These are phyloP conservation scores for Murraya koenigii DNA, from an alignment of 345 rosid genomes.

Conservation along the genomic window DNA sequence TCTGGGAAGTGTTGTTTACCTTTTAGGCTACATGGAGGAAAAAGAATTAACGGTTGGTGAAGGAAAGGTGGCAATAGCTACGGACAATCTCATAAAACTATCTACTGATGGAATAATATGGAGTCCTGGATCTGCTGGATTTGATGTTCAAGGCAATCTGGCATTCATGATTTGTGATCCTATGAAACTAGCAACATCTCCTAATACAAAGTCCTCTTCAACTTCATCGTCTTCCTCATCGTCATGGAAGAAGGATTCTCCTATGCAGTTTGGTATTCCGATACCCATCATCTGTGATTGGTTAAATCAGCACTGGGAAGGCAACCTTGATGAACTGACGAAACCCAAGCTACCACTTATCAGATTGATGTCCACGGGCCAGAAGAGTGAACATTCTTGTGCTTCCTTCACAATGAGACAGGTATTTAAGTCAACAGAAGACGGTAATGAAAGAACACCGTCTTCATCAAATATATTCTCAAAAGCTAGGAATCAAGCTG, in stretches of 20 bases:
- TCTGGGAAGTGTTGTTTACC: conserved; percentile 69
- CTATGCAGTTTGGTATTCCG: conserved; percentile 91
- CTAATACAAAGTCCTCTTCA: conserved; percentile 67
- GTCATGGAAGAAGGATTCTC: conserved; percentile 63
- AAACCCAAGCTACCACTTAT: conserved; percentile 87
- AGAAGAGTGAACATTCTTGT: conserved; percentile 83
- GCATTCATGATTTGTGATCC: conserved; percentile 98
- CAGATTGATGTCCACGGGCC: conserved; percentile 87
- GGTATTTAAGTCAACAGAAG: conserved; percentile 71
- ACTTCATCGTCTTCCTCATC: conserved; percentile 61
- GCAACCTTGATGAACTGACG: conserved; percentile 78
- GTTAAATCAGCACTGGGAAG: conserved; percentile 99
- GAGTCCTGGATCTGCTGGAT: conserved; percentile 95
- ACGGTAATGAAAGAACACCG: conserved; percentile 43
- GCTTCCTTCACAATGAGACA: conserved; percentile 78
- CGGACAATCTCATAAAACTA: conserved; percentile 85
- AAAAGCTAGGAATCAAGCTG: conserved; percentile 39
- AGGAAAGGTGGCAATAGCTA: conserved; percentile 91
- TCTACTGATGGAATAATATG: conserved; percentile 74
- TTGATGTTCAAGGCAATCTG: conserved; percentile 86
- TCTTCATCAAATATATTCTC: conserved; percentile 48
- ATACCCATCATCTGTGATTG: conserved; percentile 89
- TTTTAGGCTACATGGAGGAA: conserved; percentile 64
- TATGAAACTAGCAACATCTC: conserved; percentile 92
- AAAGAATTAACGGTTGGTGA: conserved; percentile 73